Evolutionary conservation across 441 rosid genomes (phyloP), one percentile per base, ranked within the genome.

Genomic region (Aleurites moluccanus): DNA sequence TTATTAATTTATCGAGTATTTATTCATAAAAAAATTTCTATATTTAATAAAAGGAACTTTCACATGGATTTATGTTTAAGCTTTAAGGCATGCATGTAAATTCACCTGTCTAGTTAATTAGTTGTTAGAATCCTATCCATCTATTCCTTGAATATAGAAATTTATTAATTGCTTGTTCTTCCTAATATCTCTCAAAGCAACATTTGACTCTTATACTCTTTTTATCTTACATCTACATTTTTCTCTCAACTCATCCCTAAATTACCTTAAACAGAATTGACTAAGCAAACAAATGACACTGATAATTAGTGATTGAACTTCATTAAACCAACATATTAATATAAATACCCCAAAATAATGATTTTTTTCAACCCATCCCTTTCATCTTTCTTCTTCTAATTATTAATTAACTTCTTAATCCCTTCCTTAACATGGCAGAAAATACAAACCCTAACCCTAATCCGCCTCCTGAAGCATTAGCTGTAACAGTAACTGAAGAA

Each of bases 381-480:
- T 0, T 60, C 64, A 28, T 15, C 3, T n/a, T 18, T 56, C 60
- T n/a, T n/a, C 8, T 38, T 38, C 40, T 38, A 38, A 6, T 38
- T 38, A 38, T 38, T 38, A 7, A 6, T 13, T 14, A 44, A 65
- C 0, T 25, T 65, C 63, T 3, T 14, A 38, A 66, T 20, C 44
- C 4, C 23, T 50, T 18, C 56, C 8, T 25, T 13, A 57, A 25
- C 40, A 74, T 74, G 77, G 56, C 62, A 42, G 72, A 66, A 21
- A 64, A 73, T 40, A 50, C 64, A 10, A 67, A 27, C 21, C 66
- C 72, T 53, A 9, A 49, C 6, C 23, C 72, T 67, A 16, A 28
- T 25, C 63, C 63, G 10, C 16, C 33, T 23, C 16, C 33, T 18
- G 80, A 72, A 59, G 69, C 73, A 18, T 69, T 63, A 65, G 78